phyloP scores from a whole-genome alignment of 305 asterid genomes.

The Coffea humblotiana region DNA sequence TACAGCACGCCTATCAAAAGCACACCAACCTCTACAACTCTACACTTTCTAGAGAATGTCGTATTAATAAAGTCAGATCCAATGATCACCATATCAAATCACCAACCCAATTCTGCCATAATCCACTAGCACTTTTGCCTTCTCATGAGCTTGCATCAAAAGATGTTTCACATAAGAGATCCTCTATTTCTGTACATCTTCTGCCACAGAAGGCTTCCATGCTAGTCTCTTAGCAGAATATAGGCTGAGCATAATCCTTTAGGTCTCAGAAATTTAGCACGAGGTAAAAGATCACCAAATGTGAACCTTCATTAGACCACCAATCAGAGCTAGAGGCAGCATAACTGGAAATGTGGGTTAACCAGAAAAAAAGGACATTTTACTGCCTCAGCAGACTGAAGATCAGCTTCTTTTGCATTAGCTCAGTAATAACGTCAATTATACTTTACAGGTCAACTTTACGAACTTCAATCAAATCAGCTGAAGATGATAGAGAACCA shows the following conservation, averaged over 20 bases:
- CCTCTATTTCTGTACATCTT: slow-evolving; percentile 31
- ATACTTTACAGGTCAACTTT: slow-evolving; percentile 17
- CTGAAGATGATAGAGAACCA: slow-evolving; percentile 22
- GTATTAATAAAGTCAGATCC: slow-evolving; percentile 25
- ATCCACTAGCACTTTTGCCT: background rate
- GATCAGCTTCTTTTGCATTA: slow-evolving; percentile 4
- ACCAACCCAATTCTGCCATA: background rate
- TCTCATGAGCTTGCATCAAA: slow-evolving; percentile 5
- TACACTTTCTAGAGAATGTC: slow-evolving; percentile 14
- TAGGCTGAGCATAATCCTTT: background rate
- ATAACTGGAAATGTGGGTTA: background rate
- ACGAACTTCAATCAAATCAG: slow-evolving; percentile 27
- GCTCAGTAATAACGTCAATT: background rate
- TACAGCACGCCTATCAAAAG: slow-evolving; percentile 23
- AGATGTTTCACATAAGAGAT: background rate
- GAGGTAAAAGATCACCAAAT: slow-evolving; percentile 3
- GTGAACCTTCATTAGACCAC: slow-evolving; percentile 9
- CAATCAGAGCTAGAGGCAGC: slow-evolving; percentile 5
- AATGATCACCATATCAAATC: background rate
- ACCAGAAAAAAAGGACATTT: background rate
- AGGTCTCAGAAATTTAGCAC: background rate
- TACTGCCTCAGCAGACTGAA: background rate
- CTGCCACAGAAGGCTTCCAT: slow-evolving; percentile 24
- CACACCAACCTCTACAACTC: slow-evolving; percentile 28
- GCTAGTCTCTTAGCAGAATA: slow-evolving; percentile 17